These are phyloP conservation scores for Capsella bursapastoris DNA, from an alignment of 345 rosid species.

Conservation along the genomic window DNA sequence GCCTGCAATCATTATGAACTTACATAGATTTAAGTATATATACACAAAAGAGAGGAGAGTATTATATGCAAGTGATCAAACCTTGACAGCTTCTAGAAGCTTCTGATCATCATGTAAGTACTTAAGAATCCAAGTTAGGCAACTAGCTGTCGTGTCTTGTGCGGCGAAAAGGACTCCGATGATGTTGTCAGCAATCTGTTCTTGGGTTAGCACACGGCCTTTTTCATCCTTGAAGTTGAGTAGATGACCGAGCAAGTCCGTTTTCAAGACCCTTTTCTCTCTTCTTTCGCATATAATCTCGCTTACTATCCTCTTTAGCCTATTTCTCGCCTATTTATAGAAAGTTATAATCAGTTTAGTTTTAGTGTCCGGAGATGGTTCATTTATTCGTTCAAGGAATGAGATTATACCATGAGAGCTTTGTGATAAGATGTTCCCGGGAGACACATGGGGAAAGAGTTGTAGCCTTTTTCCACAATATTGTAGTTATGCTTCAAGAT, in stretches of 20 bases:
- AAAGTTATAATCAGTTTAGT: not conserved
- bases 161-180: slow-evolving; percentile 92
- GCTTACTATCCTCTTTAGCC: slow-evolving; percentile 55
- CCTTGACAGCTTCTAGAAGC: slow-evolving; percentile 78
- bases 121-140: slow-evolving; percentile 84
- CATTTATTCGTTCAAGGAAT: slow-evolving; percentile 3
- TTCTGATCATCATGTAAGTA: slow-evolving; percentile 65
- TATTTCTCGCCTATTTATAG: slow-evolving; percentile 68
- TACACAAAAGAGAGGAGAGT: not conserved
- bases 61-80: slow-evolving; percentile 34
- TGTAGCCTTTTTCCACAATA: slow-evolving; percentile 82
- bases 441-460: slow-evolving; percentile 70
- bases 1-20: slow-evolving; percentile 50
- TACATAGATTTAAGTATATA: not conserved
- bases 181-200: slow-evolving; percentile 74
- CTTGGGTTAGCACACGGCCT: slow-evolving; percentile 51
- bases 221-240: slow-evolving; percentile 56
- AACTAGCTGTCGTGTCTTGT: slow-evolving; percentile 90
- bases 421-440: slow-evolving; percentile 76
- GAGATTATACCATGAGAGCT: slow-evolving; percentile 60
- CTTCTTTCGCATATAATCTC: slow-evolving; percentile 65
- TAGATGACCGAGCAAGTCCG: slow-evolving; percentile 62
- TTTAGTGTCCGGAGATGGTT: not conserved
- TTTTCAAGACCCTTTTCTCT: slow-evolving; percentile 55
- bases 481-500: slow-evolving; percentile 61